These are phyloP conservation scores for Paramecium caudatum DNA, from an alignment of 73 alveolate species.

Conservation along the genomic window DNA sequence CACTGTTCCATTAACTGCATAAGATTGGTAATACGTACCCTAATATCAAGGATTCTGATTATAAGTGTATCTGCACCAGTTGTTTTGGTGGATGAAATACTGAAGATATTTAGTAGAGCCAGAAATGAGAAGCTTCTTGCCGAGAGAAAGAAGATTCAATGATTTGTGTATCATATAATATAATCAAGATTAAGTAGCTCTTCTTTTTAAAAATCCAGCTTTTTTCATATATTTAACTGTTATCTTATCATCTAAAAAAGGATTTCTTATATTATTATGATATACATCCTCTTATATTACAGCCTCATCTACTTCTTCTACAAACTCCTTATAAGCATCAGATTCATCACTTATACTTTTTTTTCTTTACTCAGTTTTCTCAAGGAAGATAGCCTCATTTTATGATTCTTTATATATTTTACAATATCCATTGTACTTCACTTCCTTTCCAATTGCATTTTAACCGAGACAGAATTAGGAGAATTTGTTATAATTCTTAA, in stretches of 20 bases:
- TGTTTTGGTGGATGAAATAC: constrained; percentile 91
- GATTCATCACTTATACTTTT: constrained; percentile 35
- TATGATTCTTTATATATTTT: neutral
- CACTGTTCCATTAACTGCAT: constrained; percentile 85
- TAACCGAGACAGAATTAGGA: neutral
- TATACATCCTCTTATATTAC: constrained; percentile 15
- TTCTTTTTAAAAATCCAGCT: constrained; percentile 33
- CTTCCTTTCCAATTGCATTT: neutral
- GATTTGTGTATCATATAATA: neutral
- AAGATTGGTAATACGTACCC: constrained; percentile 82
- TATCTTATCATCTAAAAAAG: constrained; percentile 16
- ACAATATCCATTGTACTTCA: neutral
- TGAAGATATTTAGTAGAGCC: constrained; percentile 89
- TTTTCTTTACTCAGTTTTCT: neutral
- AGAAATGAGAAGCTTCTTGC: constrained; percentile 74
- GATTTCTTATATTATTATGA: constrained; percentile 29
- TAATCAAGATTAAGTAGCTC: constrained; percentile 18
- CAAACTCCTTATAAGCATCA: neutral
- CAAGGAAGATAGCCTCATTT: neutral
- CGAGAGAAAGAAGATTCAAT: constrained; percentile 69
- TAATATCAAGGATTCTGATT: constrained; percentile 78
- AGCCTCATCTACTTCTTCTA: constrained; percentile 7
- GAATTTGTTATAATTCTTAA: neutral
- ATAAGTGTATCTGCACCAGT: constrained; percentile 93
- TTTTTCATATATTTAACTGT: constrained; percentile 11